These are phyloP conservation scores for Chalaropsis ovoidea DNA, from an alignment of 2,329 filamentous ascomycete genomes.

Conservation along the genomic window DNA sequence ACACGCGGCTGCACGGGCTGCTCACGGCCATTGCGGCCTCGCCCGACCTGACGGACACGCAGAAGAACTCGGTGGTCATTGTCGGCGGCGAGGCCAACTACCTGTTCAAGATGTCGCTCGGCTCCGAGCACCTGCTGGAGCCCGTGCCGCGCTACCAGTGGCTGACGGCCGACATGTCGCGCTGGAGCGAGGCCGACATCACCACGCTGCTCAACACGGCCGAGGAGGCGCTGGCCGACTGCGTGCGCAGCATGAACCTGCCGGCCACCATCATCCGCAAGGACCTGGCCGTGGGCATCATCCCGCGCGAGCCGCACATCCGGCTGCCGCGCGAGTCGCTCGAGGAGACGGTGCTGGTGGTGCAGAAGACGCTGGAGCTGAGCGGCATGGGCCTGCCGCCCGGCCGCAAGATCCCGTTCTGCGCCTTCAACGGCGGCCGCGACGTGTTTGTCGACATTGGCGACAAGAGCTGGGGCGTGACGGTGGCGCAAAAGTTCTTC, in stretches of 20 bases:
- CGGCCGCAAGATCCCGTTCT: slow-evolving; percentile 61
- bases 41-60: slow-evolving; percentile 47
- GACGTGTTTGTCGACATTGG: slow-evolving; percentile 98
- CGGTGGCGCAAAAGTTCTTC: slow-evolving; percentile 86
- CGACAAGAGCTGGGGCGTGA: slow-evolving; percentile 92
- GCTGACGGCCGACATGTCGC: slow-evolving; percentile 67
- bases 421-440: slow-evolving; percentile 94
- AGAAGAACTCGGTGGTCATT: slow-evolving; percentile 73
- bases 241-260: slow-evolving; percentile 66
- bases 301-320: slow-evolving; percentile 51
- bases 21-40: slow-evolving; percentile 63
- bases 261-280: slow-evolving; percentile 76
- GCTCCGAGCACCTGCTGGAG: slow-evolving; percentile 55
- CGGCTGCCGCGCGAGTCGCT: slow-evolving; percentile 78
- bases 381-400: slow-evolving; percentile 45
- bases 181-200: slow-evolving; percentile 70
- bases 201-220: slow-evolving; percentile 75
- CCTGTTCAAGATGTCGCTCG: slow-evolving; percentile 66
- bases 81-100: slow-evolving; percentile 97
- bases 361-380: slow-evolving; percentile 84
- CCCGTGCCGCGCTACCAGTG: slow-evolving; percentile 57
- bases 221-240: slow-evolving; percentile 72
- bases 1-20: slow-evolving; percentile 74
- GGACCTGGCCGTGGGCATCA: slow-evolving; percentile 72
- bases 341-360: slow-evolving; percentile 90